phyloP scores from a whole-genome alignment of 2,329 filamentous ascomycete genomes.

The Paraphoma chrysanthemicola region DNA sequence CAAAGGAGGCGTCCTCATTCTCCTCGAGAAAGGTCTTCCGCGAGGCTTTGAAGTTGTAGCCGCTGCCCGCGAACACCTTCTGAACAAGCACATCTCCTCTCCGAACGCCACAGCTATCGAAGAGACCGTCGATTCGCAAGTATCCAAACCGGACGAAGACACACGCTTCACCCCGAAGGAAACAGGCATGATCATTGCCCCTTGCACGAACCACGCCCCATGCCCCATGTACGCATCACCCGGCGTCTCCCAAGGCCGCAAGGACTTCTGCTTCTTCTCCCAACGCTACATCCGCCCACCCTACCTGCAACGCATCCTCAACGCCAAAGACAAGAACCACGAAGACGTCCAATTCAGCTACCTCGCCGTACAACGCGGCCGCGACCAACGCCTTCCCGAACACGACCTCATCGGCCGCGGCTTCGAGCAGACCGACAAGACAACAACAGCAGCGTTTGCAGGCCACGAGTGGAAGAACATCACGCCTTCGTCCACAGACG shows the following conservation, averaged over 20 bases:
- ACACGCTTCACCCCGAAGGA: constrained; percentile 56
- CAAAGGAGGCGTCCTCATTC: constrained; percentile 82
- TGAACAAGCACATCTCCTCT: constrained; percentile 76
- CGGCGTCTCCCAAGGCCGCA: constrained; percentile 75
- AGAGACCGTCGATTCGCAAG: constrained; percentile 45
- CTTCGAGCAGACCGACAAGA: constrained; percentile 60
- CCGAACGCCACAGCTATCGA: constrained; percentile 59
- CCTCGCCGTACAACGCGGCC: constrained; percentile 81
- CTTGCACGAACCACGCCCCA: constrained; percentile 84
- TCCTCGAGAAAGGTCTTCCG: constrained; percentile 90
- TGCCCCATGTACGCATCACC: constrained; percentile 84
- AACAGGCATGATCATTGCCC: constrained; percentile 67
- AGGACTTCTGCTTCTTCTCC: constrained; percentile 89
- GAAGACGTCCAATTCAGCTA: constrained; percentile 94
- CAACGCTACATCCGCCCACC: constrained; percentile 86
- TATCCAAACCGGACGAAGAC: constrained; percentile 46
- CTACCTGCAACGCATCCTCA: constrained; percentile 80
- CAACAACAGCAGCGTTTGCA: constrained; percentile 71
- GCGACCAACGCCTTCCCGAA: constrained; percentile 58
- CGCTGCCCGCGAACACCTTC: constrained; percentile 78
- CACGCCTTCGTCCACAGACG: constrained; percentile 7
- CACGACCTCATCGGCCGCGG: constrained; percentile 41
- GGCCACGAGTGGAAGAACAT: constrained; percentile 64
- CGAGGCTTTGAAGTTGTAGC: constrained; percentile 93
- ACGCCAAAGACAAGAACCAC: constrained; percentile 75